Conservation (phyloP, 2,329 filamentous ascomycete genomes). For the Calycina marina region DNA sequence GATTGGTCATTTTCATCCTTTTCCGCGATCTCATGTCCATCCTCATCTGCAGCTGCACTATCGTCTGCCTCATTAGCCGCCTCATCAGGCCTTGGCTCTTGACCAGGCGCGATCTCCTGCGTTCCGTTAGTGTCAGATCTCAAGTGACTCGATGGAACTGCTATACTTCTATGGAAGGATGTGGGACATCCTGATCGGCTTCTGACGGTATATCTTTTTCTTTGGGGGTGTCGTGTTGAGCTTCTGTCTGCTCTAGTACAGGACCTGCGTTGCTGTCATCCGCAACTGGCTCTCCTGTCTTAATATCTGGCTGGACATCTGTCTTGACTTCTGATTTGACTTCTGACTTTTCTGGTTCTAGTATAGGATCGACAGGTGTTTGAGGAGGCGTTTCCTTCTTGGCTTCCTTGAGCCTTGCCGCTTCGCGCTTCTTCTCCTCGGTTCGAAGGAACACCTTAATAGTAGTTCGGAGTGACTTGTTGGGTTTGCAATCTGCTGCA, state of each 20-base stretch:
- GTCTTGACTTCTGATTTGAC: too few relatives aligned
- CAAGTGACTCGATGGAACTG: too few relatives aligned
- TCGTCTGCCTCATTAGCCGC: slow-evolving; percentile 12
- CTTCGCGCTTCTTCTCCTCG: slow-evolving; percentile 77
- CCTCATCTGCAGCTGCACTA: slow-evolving; percentile 4
- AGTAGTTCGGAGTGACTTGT: slow-evolving; percentile 84
- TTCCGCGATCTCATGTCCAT: slow-evolving; percentile 6
- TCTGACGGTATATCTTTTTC: slow-evolving; percentile 9
- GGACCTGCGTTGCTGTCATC: slow-evolving; percentile 5
- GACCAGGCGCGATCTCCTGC: slow-evolving; percentile 22
- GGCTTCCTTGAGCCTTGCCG: slow-evolving; percentile 32
- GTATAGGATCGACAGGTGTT: slow-evolving; percentile 15
- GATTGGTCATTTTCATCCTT: slow-evolving; percentile 11
- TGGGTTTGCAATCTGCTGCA: slow-evolving; percentile 70
- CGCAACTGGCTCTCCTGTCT: slow-evolving; percentile 12
- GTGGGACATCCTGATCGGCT: slow-evolving; percentile 23
- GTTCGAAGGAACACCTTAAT: slow-evolving; percentile 83
- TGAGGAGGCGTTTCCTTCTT: slow-evolving; percentile 23
- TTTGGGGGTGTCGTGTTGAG: slow-evolving; percentile 2
- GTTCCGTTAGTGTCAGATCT: slow-evolving; percentile 10
- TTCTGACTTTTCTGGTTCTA: slow-evolving; percentile 10
- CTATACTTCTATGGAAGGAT: slow-evolving; percentile 25
- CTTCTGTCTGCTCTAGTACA: slow-evolving; percentile 4
- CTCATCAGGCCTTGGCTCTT: slow-evolving; percentile 12
- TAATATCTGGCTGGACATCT: too few relatives aligned